Percentiles rank a stretch among this genome's conserved stretches.
Conservation (phyloP, 352 stramenopile species). For the Globisporangium orthogonon region DNA sequence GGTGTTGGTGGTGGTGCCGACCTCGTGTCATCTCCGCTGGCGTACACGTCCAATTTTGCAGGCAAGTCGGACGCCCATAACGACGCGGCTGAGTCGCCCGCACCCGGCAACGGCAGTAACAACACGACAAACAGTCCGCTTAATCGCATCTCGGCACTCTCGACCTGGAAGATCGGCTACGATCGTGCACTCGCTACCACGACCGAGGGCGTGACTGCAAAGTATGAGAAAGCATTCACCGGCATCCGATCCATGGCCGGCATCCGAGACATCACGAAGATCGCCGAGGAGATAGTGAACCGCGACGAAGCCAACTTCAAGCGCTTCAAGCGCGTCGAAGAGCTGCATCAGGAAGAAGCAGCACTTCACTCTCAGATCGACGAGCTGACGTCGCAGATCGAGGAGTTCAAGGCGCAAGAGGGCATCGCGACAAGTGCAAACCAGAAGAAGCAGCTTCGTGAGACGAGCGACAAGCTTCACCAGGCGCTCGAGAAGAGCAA, state of each 20-base stretch:
- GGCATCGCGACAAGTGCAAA: conserved; percentile 49
- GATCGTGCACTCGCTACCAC: conserved; percentile 46
- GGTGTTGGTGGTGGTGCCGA: not conserved
- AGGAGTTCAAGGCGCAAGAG: conserved; percentile 63
- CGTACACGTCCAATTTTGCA: not conserved
- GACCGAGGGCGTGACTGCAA: conserved; percentile 37
- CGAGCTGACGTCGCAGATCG: conserved; percentile 34
- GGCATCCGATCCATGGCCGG: conserved; percentile 52
- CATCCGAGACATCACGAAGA: conserved; percentile 36
- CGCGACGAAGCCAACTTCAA: conserved; percentile 79
- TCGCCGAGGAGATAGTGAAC: conserved; percentile 41
- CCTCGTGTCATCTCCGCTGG: not conserved
- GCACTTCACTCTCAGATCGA: conserved; percentile 43
- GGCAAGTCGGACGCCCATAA: not conserved
- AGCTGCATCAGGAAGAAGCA: conserved; percentile 52
- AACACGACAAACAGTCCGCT: conserved; percentile 27
- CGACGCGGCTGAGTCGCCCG: not conserved
- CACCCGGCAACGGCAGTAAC: conserved; percentile 2
- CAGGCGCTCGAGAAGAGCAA: conserved; percentile 31
- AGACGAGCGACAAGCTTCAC: conserved; percentile 29
- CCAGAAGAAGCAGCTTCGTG: conserved; percentile 49
- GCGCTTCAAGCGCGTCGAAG: conserved; percentile 70
- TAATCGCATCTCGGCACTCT: conserved; percentile 46
- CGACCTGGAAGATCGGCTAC: conserved; percentile 71
- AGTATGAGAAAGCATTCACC: conserved; percentile 60